phyloP scores from a whole-genome alignment of 768 basidiomycete species.

The Rhodotorula taiwanensis region DNA sequence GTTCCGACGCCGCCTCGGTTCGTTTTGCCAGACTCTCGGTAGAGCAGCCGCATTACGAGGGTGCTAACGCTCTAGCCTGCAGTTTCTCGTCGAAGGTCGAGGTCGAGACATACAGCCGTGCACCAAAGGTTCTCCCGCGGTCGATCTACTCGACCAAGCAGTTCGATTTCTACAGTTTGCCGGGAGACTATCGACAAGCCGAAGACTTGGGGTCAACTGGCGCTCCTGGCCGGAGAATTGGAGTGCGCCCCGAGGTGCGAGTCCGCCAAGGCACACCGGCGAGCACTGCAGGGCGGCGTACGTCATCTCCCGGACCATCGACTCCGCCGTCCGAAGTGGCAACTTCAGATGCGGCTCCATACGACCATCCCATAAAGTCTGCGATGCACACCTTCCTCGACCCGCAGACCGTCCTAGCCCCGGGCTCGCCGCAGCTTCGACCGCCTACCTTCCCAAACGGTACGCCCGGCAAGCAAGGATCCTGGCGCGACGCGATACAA shows the following conservation, averaged over 20 bases:
- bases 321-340: background rate
- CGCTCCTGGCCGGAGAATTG: constrained; percentile 9
- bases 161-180: constrained; percentile 69
- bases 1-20: background rate
- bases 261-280: constrained; percentile 9
- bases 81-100: constrained; percentile 63
- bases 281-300: constrained; percentile 5
- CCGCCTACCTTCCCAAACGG: constrained; percentile 37
- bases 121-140: constrained; percentile 58
- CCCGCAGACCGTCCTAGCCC: constrained; percentile 2
- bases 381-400: constrained; percentile 40
- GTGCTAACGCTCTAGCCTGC: background rate
- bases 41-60: rapidly evolving
- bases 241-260: constrained; percentile 18
- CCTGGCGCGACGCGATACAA: constrained; percentile 29
- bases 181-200: constrained; percentile 57
- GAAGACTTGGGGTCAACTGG: background rate
- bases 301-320: too few relatives aligned
- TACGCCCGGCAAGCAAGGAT: constrained; percentile 27
- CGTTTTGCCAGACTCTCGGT: background rate
- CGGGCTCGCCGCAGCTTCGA: constrained; percentile 9
- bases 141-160: constrained; percentile 78
- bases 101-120: constrained; percentile 63
- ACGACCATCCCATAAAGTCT: constrained; percentile 33
- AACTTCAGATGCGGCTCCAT: constrained; percentile 16